Base-by-base conservation (phyloP, 495 filamentous ascomycete genomes). In the Daldinia caldariorum region DNA sequence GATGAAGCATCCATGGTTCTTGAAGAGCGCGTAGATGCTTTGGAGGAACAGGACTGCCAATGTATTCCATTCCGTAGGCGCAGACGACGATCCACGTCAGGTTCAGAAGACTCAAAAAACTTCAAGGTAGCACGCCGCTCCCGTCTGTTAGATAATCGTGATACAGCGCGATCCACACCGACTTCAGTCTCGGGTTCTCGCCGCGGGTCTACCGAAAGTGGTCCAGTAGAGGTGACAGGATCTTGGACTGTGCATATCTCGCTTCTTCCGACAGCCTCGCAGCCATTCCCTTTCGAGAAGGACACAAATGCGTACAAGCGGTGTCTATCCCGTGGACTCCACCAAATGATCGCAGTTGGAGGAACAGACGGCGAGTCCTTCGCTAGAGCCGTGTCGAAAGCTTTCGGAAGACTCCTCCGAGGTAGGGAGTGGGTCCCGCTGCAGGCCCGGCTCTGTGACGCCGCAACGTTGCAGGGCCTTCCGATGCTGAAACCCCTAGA, bases 261-360 rank as follows among this genome's bases (percentile, higher is more conserved):
- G 20, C 81, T 87, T 29, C 79, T 87, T 1, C 85, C 85, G 10
- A 82, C 80, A 61, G 80, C 78, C 14, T 76, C 72, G 49, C 82
- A 84, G 63, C 82, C 84, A 37, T 85, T 87, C 71, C 85, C 85
- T 7, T 87, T 87, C 74, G 85, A 87, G 78, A 83, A 85, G 75
- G 84, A 86, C 65, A 87, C 85, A 38, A 83, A 80, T 53, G 84
- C 84, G 6, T 87, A 87, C 75, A 85, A 86, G 71, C 79, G 85
- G 26, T 87, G 85, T 61, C 76, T 87, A 14, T 86, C 85, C 34
- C 83, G 85, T 18, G 85, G 85, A 16, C 80, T 85, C 53, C 85
- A 86, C 75, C 84, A 79, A 63, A 79, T 85, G 73, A 79, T 86
- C 26, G 83, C 80, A 22, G 77, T 87, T 18, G 76, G 78, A 38